Evolutionary conservation across 202 grass and related monocot genomes (phyloP).

Genomic region (Miscanthus sacchariflorus): DNA sequence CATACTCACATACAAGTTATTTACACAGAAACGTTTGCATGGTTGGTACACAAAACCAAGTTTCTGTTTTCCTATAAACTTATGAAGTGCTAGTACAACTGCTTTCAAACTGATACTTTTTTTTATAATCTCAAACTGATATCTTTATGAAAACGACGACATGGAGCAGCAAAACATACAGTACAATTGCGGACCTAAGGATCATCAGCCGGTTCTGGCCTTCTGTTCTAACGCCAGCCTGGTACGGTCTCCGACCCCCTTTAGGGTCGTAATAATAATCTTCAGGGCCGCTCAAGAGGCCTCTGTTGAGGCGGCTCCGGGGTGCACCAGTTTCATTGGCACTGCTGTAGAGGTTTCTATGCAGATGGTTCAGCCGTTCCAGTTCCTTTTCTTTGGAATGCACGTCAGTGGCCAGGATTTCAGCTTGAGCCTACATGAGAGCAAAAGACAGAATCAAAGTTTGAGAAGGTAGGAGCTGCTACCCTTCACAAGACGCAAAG

Average conservation of each 20-base stretch:
- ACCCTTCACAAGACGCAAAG: not conserved
- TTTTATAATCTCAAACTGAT: slow-evolving; percentile 54
- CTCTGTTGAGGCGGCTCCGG: slow-evolving; percentile 62
- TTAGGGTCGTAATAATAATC: slow-evolving; percentile 54
- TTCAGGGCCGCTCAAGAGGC: slow-evolving; percentile 38
- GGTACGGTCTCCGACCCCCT: slow-evolving; percentile 43
- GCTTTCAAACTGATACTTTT: slow-evolving; percentile 80
- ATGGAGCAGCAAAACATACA: slow-evolving; percentile 89
- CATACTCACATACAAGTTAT: slow-evolving; percentile 21
- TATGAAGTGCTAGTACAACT: not conserved
- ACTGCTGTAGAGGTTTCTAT: slow-evolving; percentile 49
- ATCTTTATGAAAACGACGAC: slow-evolving; percentile 84
- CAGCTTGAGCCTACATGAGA: slow-evolving; percentile 73
- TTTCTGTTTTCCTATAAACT: not conserved
- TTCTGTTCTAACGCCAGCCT: slow-evolving; percentile 55
- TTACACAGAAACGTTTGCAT: slow-evolving; percentile 9
- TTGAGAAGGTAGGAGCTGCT: not conserved
- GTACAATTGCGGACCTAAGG: slow-evolving; percentile 83
- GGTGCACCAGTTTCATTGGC: slow-evolving; percentile 48
- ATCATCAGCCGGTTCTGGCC: slow-evolving; percentile 70
- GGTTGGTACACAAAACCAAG: not conserved
- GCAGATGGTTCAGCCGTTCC: slow-evolving; percentile 67
- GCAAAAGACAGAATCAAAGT: not conserved
- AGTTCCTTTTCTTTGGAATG: slow-evolving; percentile 83
- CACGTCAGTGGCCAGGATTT: slow-evolving; percentile 73